Conservation (phyloP, 805 yeast species). For the Kodamaea laetipori region DNA sequence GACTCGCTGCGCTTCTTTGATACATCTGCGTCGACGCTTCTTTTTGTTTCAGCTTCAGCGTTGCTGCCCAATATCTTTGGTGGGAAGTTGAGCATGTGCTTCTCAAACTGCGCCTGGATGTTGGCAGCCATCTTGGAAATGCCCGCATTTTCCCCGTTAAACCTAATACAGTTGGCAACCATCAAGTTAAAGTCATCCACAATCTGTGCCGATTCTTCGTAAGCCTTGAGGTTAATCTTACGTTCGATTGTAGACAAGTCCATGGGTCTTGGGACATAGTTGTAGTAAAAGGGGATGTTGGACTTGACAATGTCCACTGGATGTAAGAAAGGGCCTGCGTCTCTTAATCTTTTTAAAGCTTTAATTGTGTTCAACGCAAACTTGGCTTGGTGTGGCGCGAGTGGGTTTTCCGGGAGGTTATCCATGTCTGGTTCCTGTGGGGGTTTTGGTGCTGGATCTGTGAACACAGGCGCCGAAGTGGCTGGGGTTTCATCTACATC, state of each 20-base stretch:
- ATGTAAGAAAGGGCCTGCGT: conserved; percentile 82
- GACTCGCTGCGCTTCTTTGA: conserved; percentile 59
- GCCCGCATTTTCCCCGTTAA: conserved; percentile 81
- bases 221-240: conserved; percentile 69
- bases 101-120: conserved; percentile 88
- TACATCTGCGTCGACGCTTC: conserved; percentile 54
- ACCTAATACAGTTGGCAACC: conserved; percentile 77
- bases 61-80: conserved; percentile 40
- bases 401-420: conserved; percentile 64
- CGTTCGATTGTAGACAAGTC: conserved; percentile 88
- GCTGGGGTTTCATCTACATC: conserved; percentile 16
- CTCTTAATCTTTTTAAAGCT: conserved; percentile 86
- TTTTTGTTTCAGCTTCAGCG: conserved; percentile 28
- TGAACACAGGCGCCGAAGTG: conserved; percentile 11
- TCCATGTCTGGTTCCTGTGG: conserved; percentile 72
- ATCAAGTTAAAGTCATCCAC: conserved; percentile 79
- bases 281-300: conserved; percentile 88
- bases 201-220: conserved; percentile 67
- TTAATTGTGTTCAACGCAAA: conserved; percentile 78
- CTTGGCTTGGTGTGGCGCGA: conserved; percentile 82
- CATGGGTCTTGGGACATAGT: conserved; percentile 85
- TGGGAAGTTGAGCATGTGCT: conserved; percentile 91
- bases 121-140: conserved; percentile 91
- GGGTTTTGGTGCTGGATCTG: conserved; percentile 73
- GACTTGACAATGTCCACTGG: conserved; percentile 91